Evolutionary conservation across 2,329 filamentous ascomycete genomes (phyloP).

Genomic region (Aspergillus sp.): DNA sequence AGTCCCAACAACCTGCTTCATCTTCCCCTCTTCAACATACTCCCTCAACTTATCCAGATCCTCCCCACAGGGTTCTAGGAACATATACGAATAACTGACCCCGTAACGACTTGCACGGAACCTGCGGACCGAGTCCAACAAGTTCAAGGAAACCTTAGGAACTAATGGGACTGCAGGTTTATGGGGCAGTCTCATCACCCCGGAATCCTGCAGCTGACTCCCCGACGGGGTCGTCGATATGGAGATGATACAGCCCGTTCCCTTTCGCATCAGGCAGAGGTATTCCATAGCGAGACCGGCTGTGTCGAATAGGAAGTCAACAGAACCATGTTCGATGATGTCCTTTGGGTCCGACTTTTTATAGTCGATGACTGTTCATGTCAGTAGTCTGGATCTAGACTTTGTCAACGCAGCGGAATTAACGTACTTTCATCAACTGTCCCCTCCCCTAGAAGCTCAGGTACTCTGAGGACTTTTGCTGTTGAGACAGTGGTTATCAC

Average conservation of each 20-base stretch:
- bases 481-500: slow-evolving; percentile 57
- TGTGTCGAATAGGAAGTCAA: slow-evolving; percentile 54
- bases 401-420: background rate
- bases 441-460: slow-evolving; percentile 42
- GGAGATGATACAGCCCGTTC: slow-evolving; percentile 33
- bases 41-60: slow-evolving; percentile 47
- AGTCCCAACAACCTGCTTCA: slow-evolving; percentile 46
- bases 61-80: slow-evolving; percentile 40
- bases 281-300: slow-evolving; percentile 42
- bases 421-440: slow-evolving; percentile 46
- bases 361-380: slow-evolving; percentile 50
- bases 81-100: slow-evolving; percentile 48
- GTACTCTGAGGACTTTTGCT: slow-evolving; percentile 49
- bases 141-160: slow-evolving; percentile 28
- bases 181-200: slow-evolving; percentile 22
- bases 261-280: slow-evolving; percentile 45
- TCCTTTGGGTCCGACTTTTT: slow-evolving; percentile 40
- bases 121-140: slow-evolving; percentile 25
- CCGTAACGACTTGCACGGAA: slow-evolving; percentile 39
- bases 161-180: background rate
- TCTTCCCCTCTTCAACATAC: slow-evolving; percentile 43
- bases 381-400: too few species aligned
- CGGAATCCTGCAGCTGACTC: slow-evolving; percentile 32
- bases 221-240: slow-evolving; percentile 40
- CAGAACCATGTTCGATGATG: slow-evolving; percentile 43